phyloP scores from a whole-genome alignment of 78 protist genomes.

The Monosiga brevicollis region DNA sequence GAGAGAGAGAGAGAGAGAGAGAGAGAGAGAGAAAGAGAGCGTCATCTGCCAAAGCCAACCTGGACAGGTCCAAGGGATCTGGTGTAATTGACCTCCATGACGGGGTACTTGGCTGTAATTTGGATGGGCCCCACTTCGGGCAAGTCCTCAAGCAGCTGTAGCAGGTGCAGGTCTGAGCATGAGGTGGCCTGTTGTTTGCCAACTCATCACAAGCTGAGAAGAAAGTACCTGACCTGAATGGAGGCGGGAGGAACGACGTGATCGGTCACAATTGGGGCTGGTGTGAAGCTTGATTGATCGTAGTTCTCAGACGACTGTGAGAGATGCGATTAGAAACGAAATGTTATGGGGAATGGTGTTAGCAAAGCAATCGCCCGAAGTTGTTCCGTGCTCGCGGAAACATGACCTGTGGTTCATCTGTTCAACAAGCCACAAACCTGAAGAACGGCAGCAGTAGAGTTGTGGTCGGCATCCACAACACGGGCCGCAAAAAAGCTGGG shows the following conservation, averaged over 20 bases:
- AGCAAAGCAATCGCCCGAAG: not conserved
- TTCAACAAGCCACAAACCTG: not conserved
- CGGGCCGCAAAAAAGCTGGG: slow-evolving; percentile 1
- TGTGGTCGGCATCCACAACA: not conserved
- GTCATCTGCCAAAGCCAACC: no score
- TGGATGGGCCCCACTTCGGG: not conserved
- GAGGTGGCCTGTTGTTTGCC: not conserved
- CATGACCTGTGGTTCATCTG: no score
- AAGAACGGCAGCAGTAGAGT: not conserved
- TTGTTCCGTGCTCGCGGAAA: not conserved
- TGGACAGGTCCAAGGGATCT: no score
- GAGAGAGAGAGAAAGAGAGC: not conserved
- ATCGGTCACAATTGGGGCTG: not conserved
- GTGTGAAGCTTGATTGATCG: not conserved
- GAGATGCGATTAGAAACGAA: not conserved
- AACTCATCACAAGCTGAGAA: not conserved
- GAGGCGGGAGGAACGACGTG: not conserved
- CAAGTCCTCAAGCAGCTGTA: not conserved
- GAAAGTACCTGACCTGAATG: not conserved
- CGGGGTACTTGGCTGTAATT: not conserved
- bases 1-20: not conserved
- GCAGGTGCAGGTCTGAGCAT: not conserved
- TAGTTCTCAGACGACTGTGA: not conserved
- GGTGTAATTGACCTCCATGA: not conserved
- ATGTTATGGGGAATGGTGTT: not conserved